A percentile compares a stretch with the other conserved stretches of the same genome.
Evolutionary conservation across 129 eudicot species (phyloP).

Genomic region (Heracleum sosnowskyi): DNA sequence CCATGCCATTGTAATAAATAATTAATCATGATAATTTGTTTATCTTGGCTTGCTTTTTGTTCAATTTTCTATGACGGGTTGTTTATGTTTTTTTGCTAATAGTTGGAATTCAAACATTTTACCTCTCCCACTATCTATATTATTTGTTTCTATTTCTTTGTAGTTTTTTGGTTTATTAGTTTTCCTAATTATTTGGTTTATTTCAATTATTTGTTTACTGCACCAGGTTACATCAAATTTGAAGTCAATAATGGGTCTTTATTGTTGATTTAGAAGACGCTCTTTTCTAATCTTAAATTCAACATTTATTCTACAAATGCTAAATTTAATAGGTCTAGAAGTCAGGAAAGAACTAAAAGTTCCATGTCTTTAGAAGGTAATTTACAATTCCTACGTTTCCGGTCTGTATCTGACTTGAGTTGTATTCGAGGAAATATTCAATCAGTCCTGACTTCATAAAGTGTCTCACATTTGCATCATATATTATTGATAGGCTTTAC

Average conservation of each 20-base stretch:
- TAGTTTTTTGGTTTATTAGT: too few relatives aligned
- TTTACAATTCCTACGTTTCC: neutral
- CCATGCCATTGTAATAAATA: neutral
- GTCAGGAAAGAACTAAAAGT: slow-evolving; percentile 50
- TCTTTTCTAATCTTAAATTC: neutral
- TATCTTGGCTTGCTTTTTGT: neutral
- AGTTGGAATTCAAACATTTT: neutral
- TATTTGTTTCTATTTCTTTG: neutral
- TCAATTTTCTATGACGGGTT: neutral
- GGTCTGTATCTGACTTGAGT: neutral
- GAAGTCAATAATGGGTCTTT: slow-evolving; percentile 5
- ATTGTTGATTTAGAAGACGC: slow-evolving; percentile 23
- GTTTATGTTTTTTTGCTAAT: neutral
- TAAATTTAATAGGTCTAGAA: slow-evolving; percentile 48
- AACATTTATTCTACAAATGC: slow-evolving; percentile 36
- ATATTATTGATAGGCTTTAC: neutral
- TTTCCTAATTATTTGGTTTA: neutral
- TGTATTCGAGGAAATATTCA: neutral
- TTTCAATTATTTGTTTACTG: neutral
- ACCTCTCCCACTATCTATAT: neutral
- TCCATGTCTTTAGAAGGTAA: slow-evolving; percentile 66
- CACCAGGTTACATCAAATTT: slow-evolving; percentile 16
- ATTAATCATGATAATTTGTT: neutral
- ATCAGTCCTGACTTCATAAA: neutral
- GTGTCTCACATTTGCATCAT: neutral